A percentile compares a stretch with the other conserved stretches of the same genome.
Conservation (phyloP, 2,329 filamentous ascomycete species). For the Colletotrichum agaves region DNA sequence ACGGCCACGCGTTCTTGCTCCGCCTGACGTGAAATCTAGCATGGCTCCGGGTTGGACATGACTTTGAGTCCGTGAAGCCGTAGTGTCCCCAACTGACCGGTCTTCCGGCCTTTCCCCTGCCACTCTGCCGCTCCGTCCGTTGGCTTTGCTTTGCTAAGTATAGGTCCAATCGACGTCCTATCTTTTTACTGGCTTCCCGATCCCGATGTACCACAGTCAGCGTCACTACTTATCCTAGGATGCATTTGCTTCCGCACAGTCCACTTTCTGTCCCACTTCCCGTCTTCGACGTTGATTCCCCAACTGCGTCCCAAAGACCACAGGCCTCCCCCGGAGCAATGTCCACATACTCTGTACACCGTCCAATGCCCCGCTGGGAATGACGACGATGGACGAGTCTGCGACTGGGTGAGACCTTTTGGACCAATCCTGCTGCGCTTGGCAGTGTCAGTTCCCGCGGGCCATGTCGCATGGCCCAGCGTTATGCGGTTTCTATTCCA, state of each 20-base stretch:
- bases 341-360: not conserved
- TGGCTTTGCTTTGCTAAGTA: conserved; percentile 14
- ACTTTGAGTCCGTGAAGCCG: not conserved
- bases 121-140: not conserved
- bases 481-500: conserved; percentile 27
- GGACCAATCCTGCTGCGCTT: conserved; percentile 33
- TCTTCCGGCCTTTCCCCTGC: conserved; percentile 23
- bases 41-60: not conserved
- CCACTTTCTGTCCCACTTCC: not conserved
- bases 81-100: no score
- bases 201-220: no score
- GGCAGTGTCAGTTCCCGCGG: conserved; percentile 37
- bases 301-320: conserved; percentile 16
- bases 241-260: conserved; percentile 11
- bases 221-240: conserved; percentile 8
- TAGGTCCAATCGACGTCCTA: not conserved
- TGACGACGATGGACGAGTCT: conserved; percentile 34
- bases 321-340: conserved; percentile 27
- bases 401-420: conserved; percentile 35
- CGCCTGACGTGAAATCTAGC: conserved; percentile 11
- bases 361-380: conserved; percentile 19
- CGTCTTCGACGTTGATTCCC: not conserved
- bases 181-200: conserved; percentile 4
- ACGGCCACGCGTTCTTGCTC: conserved; percentile 33
- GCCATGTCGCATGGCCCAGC: conserved; percentile 29